phyloP scores from a whole-genome alignment of 1,284 basidiomycete genomes.

The Cerioporus squamosus region DNA sequence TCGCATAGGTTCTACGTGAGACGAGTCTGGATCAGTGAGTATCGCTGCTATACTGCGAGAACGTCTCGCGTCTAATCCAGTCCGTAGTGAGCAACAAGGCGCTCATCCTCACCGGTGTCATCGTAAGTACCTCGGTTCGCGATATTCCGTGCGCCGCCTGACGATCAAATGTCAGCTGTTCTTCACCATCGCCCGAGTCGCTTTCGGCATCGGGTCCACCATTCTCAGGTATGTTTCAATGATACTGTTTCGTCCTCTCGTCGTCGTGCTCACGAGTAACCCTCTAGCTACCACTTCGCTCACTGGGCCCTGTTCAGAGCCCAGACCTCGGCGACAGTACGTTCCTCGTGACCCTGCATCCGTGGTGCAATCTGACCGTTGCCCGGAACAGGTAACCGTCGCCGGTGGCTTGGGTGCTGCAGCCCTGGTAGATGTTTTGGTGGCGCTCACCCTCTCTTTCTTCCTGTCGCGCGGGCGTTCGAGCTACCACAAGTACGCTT shows the following conservation, averaged over 20 bases:
- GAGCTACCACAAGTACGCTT: background rate
- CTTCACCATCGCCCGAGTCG: constrained; percentile 8
- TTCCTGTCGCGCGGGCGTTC: background rate
- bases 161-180: background rate
- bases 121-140: background rate
- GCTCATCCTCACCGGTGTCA: constrained; percentile 10
- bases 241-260: too few relatives aligned
- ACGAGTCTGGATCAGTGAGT: constrained; percentile 25
- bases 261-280: background rate
- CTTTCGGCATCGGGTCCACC: constrained; percentile 17
- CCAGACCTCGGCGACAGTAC: constrained; percentile 7
- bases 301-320: constrained; percentile 14
- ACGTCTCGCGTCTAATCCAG: background rate
- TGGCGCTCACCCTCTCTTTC: constrained; percentile 14
- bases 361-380: background rate
- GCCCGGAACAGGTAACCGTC: constrained; percentile 5
- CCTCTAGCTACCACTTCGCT: constrained; percentile 8
- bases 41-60: background rate
- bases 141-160: background rate
- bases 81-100: constrained; percentile 16
- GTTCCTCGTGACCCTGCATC: background rate
- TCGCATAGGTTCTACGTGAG: constrained; percentile 17
- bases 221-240: constrained; percentile 7
- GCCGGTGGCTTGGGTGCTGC: constrained; percentile 16
- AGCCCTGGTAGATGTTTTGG: constrained; percentile 19